Evolutionary conservation across 257 asterid species (phyloP).

Genomic region (Capsicum rhomboideum): DNA sequence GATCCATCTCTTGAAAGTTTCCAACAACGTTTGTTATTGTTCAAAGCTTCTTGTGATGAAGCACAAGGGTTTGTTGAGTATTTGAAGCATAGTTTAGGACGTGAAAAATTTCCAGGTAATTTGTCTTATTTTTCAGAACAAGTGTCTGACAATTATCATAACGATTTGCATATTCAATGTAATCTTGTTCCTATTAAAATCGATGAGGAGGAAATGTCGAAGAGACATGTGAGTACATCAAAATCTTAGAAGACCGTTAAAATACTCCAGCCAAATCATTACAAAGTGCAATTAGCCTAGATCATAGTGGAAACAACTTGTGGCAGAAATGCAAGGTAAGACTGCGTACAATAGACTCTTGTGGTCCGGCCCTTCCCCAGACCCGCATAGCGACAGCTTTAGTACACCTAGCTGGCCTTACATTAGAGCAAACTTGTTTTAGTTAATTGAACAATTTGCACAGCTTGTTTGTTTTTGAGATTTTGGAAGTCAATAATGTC

Average conservation of each 20-base stretch:
- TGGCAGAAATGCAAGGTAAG: too few species aligned
- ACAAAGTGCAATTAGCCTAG: too few species aligned
- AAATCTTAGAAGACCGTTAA: neutral
- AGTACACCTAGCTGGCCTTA: too few species aligned
- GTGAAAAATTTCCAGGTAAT: neutral
- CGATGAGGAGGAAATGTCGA: too few species aligned
- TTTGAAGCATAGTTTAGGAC: neutral
- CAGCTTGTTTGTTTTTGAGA: neutral
- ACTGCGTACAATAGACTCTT: too few species aligned
- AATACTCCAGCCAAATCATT: neutral
- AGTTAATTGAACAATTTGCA: neutral
- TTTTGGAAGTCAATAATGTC: neutral
- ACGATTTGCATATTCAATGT: neutral
- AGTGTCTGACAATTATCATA: neutral
- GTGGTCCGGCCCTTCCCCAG: too few species aligned
- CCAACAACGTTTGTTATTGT: neutral
- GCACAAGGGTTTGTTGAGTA: conserved; percentile 6
- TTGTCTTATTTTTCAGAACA: neutral
- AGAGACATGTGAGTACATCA: neutral
- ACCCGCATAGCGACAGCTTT: too few species aligned
- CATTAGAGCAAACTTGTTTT: neutral
- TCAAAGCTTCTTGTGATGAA: conserved; percentile 3
- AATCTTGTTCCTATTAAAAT: too few species aligned
- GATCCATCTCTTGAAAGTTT: neutral
- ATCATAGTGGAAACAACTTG: too few species aligned